Conservation (phyloP, 495 filamentous ascomycete species). For the Neurospora sp. region DNA sequence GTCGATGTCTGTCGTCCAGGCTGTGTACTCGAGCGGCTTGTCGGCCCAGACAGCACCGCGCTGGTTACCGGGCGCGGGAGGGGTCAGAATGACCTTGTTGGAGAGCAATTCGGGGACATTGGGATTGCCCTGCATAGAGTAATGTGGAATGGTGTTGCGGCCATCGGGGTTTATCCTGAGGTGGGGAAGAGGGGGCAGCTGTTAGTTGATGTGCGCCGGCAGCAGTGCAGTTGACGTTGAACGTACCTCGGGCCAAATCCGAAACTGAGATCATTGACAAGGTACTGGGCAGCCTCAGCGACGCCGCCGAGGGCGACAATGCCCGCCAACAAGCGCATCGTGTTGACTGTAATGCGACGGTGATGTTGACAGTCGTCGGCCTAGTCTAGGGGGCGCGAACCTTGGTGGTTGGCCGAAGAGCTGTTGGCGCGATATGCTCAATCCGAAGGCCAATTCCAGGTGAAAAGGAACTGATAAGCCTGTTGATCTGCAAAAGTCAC, state of each 20-base stretch:
- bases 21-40: slow-evolving; percentile 44
- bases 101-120: slow-evolving; percentile 67
- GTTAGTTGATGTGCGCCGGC: not conserved
- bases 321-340: slow-evolving; percentile 34
- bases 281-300: slow-evolving; percentile 47
- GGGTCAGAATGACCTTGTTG: slow-evolving; percentile 86
- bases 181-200: not conserved
- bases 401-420: not conserved
- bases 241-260: slow-evolving; percentile 57
- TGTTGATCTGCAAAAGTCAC: not conserved
- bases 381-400: not conserved
- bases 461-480: not conserved
- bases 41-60: slow-evolving; percentile 78
- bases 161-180: slow-evolving; percentile 34
- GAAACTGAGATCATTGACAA: slow-evolving; percentile 61
- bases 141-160: slow-evolving; percentile 35
- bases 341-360: not conserved
- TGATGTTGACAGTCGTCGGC: not conserved
- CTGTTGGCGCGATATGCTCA: not conserved
- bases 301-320: slow-evolving; percentile 39
- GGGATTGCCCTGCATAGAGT: slow-evolving; percentile 60
- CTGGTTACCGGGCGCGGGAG: slow-evolving; percentile 74
- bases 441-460: not conserved
- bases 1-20: slow-evolving; percentile 74
- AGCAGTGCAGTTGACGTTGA: not conserved